A percentile compares a stretch with the other conserved stretches of the same genome.
Evolutionary conservation across 805 yeast species (phyloP).

Genomic region (Ogataea methanolica): DNA sequence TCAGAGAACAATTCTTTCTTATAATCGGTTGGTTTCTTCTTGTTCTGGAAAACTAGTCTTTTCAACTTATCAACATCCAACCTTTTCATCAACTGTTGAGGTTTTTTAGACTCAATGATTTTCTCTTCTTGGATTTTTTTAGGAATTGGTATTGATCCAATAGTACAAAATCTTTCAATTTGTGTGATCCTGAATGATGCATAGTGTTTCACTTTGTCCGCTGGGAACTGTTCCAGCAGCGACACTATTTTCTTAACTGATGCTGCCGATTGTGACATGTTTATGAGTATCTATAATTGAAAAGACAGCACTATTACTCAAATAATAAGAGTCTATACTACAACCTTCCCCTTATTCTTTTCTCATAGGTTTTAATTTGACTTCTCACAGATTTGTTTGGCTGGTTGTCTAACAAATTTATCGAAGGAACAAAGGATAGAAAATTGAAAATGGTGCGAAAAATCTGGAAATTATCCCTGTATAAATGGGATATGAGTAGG

Average conservation of each 20-base stretch:
- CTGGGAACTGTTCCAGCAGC: slow-evolving; percentile 58
- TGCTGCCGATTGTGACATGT: slow-evolving; percentile 5
- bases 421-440: no score
- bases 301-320: no score
- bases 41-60: slow-evolving; percentile 32
- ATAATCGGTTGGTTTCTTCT: slow-evolving; percentile 35
- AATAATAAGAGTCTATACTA: no score
- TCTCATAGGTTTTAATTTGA: no score
- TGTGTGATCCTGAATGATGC: slow-evolving; percentile 69
- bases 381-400: no score
- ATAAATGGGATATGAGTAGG: no score
- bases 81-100: slow-evolving; percentile 31
- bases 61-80: slow-evolving; percentile 33
- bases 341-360: no score
- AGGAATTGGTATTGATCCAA: slow-evolving; percentile 43
- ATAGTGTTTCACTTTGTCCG: slow-evolving; percentile 62
- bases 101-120: slow-evolving; percentile 30
- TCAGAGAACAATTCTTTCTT: slow-evolving; percentile 48
- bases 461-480: no score
- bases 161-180: slow-evolving; percentile 47
- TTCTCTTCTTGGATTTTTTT: slow-evolving; percentile 33
- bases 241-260: slow-evolving; percentile 51
- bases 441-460: no score
- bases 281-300: neutral
- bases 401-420: no score